Evolutionary conservation across 2,329 filamentous ascomycete genomes (phyloP), one percentile per base, ranked within the genome.

Genomic region (Neonectria ditissima): DNA sequence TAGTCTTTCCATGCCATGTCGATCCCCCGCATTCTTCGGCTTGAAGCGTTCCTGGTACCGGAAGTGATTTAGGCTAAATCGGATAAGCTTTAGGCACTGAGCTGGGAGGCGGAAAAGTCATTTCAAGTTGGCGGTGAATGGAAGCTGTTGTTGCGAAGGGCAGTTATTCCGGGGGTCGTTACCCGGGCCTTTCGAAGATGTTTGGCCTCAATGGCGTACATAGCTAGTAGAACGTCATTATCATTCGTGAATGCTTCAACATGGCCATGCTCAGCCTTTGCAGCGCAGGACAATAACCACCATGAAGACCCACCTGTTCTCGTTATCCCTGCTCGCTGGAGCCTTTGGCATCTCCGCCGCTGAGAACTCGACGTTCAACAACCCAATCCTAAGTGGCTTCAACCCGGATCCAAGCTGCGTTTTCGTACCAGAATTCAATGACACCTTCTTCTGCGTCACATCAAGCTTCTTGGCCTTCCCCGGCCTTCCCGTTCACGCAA

Each of bases 391-490:
- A 4, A 80, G 81, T n/a, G 83, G 84, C 7, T 85, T 80, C 72
- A 79, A 84, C 67, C 80, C 83, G 0, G 83, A 86, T 69, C 83
- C 83, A 0, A 80, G 76, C 24, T 82, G 81, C 53, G 73, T 80
- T 32, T 79, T 79, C 55, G 74, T 84, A 13, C 68, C 73, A 9
- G 73, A 81, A 16, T 66, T 72, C 10, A 67, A 82, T 56, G 76
- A 80, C 30, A 85, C 80, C 5, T 85, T 85, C 70, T 86, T 84
- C 72, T 85, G 82, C 66, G 81, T 79, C 3, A 82, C 81, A 0
- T 86, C 84, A 0, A 85, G 81, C 11, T 87, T 86, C 67, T 80
- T 83, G 39, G 74, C 78, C 8, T 86, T 86, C 66, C 84, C 84
- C 0, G 84, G 84, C 1, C 75, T 86, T 2, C 84, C 84, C 1